Evolutionary conservation across 257 asterid genomes (phyloP).

Genomic region (Nicotiana undulata): DNA sequence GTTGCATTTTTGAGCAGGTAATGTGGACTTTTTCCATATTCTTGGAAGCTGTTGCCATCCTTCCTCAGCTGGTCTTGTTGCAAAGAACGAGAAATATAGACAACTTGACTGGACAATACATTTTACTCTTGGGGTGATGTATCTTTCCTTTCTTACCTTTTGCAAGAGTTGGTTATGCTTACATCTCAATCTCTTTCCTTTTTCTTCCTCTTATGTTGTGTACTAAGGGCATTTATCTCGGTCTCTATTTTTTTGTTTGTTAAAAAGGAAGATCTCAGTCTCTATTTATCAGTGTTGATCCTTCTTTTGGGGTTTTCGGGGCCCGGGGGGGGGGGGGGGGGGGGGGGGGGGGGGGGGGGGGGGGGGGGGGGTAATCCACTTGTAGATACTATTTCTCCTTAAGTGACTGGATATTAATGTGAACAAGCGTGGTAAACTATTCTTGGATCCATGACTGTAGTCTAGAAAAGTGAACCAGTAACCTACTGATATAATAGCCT

Average conservation of each 20-base stretch:
- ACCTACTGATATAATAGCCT: neutral
- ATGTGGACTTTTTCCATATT: slow-evolving; percentile 80
- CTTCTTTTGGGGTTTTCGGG: too few species aligned
- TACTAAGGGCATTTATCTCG: neutral
- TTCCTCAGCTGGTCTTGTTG: slow-evolving; percentile 80
- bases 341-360: too few species aligned
- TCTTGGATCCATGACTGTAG: neutral
- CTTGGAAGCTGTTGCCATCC: slow-evolving; percentile 86
- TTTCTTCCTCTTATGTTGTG: neutral
- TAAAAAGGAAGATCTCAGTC: neutral
- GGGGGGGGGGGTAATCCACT: neutral
- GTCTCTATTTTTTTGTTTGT: neutral
- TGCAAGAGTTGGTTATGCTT: neutral
- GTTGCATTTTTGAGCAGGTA: slow-evolving; percentile 30
- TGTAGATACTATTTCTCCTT: neutral
- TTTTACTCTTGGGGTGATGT: slow-evolving; percentile 66
- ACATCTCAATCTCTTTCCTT: neutral
- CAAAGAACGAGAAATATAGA: slow-evolving; percentile 86
- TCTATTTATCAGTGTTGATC: neutral
- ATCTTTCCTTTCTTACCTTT: neutral
- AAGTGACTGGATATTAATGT: neutral
- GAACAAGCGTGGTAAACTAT: neutral
- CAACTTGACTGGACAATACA: slow-evolving; percentile 88
- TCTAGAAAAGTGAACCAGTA: neutral
- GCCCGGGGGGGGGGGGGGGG: too few species aligned